Base-by-base conservation (phyloP, 306 rosid species). In the Vachellia pachyceras region DNA sequence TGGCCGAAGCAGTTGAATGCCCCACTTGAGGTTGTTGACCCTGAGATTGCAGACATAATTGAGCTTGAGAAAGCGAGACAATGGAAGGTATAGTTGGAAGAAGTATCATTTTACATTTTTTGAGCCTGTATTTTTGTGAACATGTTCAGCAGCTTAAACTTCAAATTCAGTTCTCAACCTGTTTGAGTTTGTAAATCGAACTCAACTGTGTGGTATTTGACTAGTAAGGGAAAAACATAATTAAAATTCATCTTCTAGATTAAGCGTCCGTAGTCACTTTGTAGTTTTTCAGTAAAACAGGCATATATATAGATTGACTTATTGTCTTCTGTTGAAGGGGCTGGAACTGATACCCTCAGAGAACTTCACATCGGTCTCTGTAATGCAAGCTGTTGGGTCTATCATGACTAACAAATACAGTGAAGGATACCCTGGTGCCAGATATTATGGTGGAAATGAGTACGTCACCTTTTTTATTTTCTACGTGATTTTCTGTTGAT, bases 371-470 rank as follows among this genome's bases (percentile, higher is more conserved):
- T 96, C 99, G 12, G 33, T 87, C 52, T 96, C 98, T 41, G 99
- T 96, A 69, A 96, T 96, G 99, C 92, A 94, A 96, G 98, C 99
- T 40, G 98, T 96, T 82, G 99, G 99, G 7, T 96, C 98, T 35
- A 73, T 96, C 72, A 96, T 96, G 99, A 96, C 99, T 18, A 96
- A 96, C 90, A 96, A 94, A 79, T 92, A 94, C 87, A 96, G 98
- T 79, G 99, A 96, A 85, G 99, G 99, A 49, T 94, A 96, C 74
- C 99, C 99, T 0, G 99, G 99, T 45, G 99, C 98, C 52, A 94
- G 99, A 96, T 96, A 96, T 85, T 96, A 96, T 75, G 99, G 99
- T 64, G 99, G 99, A 92, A 96, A 96, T 64, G 99, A 87, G 89
- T 86, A 84, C 58, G 87, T 33, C 49, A 4, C 7, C 7, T 75